A percentile compares a stretch with the other conserved stretches of the same genome.
Conservation (phyloP, 495 filamentous ascomycete species). For the Alectoria sarmentosa region DNA sequence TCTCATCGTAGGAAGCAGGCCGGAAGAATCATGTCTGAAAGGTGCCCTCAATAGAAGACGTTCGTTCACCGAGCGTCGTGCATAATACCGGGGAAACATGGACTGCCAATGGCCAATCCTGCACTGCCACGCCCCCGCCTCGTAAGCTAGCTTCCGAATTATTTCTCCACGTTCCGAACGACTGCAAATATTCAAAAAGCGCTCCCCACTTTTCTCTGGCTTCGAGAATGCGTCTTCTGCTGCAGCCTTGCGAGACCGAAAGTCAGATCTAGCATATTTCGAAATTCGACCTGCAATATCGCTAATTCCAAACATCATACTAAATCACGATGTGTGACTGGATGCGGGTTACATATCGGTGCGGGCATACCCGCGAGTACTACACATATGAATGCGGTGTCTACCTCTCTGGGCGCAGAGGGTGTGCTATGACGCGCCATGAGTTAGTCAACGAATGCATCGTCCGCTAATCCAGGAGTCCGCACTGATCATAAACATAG, state of each 20-base stretch:
- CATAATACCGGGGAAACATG: not conserved
- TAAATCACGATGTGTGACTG: not conserved
- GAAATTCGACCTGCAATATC: not conserved
- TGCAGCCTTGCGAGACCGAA: slow-evolving; percentile 3
- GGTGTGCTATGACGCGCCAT: slow-evolving; percentile 1
- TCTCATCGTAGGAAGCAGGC: not conserved
- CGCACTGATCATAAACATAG: not conserved
- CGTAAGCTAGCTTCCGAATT: not conserved
- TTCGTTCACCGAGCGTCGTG: not conserved
- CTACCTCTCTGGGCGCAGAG: slow-evolving; percentile 3
- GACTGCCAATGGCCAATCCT: not conserved
- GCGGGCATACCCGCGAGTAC: slow-evolving; percentile 2
- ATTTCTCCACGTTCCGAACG: not conserved
- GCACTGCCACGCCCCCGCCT: not conserved
- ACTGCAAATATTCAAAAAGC: slow-evolving; percentile 5
- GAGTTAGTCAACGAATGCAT: slow-evolving; percentile 3
- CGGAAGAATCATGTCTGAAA: not conserved
- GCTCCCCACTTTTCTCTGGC: slow-evolving; percentile 1
- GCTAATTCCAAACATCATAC: not conserved
- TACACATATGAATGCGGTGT: slow-evolving; percentile 1
- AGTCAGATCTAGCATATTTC: not conserved
- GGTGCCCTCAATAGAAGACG: not conserved
- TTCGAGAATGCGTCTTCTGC: not conserved
- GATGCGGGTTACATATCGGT: slow-evolving; percentile 1
- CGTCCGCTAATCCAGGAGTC: not conserved